Base-by-base conservation (phyloP, 768 basidiomycete species). In the Boletus bicolor region DNA sequence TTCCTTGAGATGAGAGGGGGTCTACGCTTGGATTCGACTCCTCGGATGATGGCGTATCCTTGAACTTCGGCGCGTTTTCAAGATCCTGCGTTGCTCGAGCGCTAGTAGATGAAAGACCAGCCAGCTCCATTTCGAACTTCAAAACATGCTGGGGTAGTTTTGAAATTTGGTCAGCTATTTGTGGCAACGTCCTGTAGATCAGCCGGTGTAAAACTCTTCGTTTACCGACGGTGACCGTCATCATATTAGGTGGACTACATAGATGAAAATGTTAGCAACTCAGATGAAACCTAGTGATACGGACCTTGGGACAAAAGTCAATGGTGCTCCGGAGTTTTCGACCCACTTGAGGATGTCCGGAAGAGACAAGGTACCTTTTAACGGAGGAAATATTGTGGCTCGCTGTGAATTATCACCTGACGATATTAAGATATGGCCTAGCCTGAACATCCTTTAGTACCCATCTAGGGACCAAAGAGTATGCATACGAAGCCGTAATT, bases 371-470 rank as follows among this genome's bases (percentile, higher is more conserved):
- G 68, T 60, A 11, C 79, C 80, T 42, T 68, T 63, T 14, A 86
- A 61, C 10, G 84, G 84, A 28, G 84, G 79, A 21, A 69, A 63
- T 26, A 86, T 73, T 14, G 68, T 74, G 7, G 68, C 58, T 36
- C 68, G 73, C 49, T 73, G 69, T 38, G 69, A 70, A 35, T 65
- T 51, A n/a, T 71, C 61, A 8, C 67, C 54, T 3, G 77, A 70
- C 12, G 73, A 71, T 50, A 85, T 68, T n/a, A 89, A 71, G 14
- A 86, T 51, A 63, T 89, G 85, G 0, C 87, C 87, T 36, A 82
- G 65, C 34, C 87, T 89, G 49, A 43, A 43, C 21, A 24, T 39
- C 37, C 34, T 54, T 53, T 19, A 63, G 39, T 59, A 51, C 53
- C 17, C 5, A 37, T 58, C 41, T 17, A 9, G 11, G 14, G n/a